Percentiles rank a stretch among this genome's conserved stretches.
phyloP scores from a whole-genome alignment of 192 early-diverging fungal species.

The Entomortierella lignicola region DNA sequence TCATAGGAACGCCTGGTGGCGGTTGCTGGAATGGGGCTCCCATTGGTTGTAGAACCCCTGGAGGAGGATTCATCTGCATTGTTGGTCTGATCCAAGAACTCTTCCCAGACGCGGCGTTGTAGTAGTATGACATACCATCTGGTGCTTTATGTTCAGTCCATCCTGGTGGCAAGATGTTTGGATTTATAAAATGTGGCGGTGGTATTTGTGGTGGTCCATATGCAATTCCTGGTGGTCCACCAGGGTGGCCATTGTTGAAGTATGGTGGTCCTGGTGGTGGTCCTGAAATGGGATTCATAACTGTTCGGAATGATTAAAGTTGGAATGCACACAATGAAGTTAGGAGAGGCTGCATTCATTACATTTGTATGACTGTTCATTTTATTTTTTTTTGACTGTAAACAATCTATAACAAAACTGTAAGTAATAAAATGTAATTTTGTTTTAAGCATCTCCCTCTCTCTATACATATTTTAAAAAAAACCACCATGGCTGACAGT shows the following conservation, averaged over 20 bases:
- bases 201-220: constrained; percentile 31
- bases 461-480: background rate
- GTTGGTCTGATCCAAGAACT: constrained; percentile 76
- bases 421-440: background rate
- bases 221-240: constrained; percentile 9
- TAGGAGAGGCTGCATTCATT: background rate
- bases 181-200: constrained; percentile 1
- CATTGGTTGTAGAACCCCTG: constrained; percentile 29
- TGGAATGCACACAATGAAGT: too few relatives aligned
- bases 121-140: constrained; percentile 76
- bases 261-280: constrained; percentile 17
- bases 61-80: constrained; percentile 13
- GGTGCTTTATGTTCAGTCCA: constrained; percentile 74
- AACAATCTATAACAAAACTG: background rate
- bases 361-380: background rate
- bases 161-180: constrained; percentile 59
- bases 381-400: background rate
- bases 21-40: constrained; percentile 34
- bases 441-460: background rate
- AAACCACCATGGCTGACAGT: constrained; percentile 33
- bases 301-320: background rate
- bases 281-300: constrained; percentile 14
- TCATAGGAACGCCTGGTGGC: constrained; percentile 6
- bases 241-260: constrained; percentile 17
- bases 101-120: constrained; percentile 74